Percentiles rank a stretch among this genome's conserved stretches.
These are phyloP conservation scores for Cercospora sp. DNA, from an alignment of 2,329 filamentous ascomycete genomes.

Conservation along the genomic window DNA sequence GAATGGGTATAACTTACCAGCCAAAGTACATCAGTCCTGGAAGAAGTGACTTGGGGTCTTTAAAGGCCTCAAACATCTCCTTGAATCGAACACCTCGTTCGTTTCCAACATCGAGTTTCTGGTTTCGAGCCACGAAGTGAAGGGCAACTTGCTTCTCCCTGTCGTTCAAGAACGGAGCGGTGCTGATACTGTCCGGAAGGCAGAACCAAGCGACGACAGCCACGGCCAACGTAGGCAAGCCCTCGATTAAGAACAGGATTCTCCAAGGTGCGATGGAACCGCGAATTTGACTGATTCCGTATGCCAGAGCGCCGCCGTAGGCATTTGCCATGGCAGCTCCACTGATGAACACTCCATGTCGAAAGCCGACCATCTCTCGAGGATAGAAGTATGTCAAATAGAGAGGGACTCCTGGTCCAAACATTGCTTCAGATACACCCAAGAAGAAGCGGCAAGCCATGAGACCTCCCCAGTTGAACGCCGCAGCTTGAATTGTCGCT, in stretches of 20 bases:
- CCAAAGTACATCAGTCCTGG: constrained; percentile 29
- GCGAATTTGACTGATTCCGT: constrained; percentile 63
- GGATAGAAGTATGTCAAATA: constrained; percentile 66
- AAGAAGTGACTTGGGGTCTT: constrained; percentile 27
- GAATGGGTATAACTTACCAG: constrained; percentile 18
- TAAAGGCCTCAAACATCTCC: constrained; percentile 26
- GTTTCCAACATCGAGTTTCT: constrained; percentile 24
- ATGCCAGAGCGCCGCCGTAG: constrained; percentile 69
- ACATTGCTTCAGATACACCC: constrained; percentile 42
- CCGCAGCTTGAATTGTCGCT: constrained; percentile 50
- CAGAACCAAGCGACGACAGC: constrained; percentile 55
- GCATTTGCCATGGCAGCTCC: constrained; percentile 72
- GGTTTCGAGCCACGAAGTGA: constrained; percentile 27
- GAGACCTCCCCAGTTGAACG: constrained; percentile 48
- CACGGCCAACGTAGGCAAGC: constrained; percentile 59
- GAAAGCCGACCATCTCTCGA: constrained; percentile 57
- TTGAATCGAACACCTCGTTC: constrained; percentile 26
- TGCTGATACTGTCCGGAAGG: constrained; percentile 50
- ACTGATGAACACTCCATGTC: constrained; percentile 56
- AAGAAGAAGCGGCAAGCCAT: constrained; percentile 55
- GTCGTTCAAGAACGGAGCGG: constrained; percentile 47
- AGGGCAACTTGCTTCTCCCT: constrained; percentile 46
- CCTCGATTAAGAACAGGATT: constrained; percentile 63
- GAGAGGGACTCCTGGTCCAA: constrained; percentile 57
- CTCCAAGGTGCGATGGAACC: constrained; percentile 63